A percentile compares a stretch with the other conserved stretches of the same genome.
Evolutionary conservation across 2,329 filamentous ascomycete species (phyloP).

Genomic region (Colletotrichum tofieldiae): DNA sequence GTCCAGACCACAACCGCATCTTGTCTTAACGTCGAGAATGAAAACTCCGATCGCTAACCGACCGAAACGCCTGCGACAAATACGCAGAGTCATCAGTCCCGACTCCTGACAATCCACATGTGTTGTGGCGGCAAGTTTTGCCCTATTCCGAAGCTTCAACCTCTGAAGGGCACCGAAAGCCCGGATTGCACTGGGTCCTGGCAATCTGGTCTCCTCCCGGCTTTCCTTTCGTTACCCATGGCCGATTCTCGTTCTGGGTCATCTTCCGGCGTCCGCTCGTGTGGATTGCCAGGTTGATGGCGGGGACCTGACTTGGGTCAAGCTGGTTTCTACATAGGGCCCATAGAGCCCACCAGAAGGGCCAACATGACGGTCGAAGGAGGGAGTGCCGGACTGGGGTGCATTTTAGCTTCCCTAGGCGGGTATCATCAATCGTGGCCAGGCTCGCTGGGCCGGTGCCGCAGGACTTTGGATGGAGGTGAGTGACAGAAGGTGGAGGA

Average conservation of each 20-base stretch:
- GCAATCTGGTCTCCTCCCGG: constrained; percentile 8
- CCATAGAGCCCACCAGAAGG: constrained; percentile 16
- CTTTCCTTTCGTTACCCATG: constrained; percentile 14
- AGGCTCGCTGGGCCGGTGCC: neutral
- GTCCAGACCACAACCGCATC: neutral
- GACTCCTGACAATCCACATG: neutral
- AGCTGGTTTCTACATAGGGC: constrained; percentile 3
- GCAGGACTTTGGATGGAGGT: neutral
- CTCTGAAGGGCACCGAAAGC: constrained; percentile 14
- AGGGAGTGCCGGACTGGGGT: constrained; percentile 35
- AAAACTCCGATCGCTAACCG: neutral
- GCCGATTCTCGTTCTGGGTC: constrained; percentile 2
- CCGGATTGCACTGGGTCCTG: constrained; percentile 16
- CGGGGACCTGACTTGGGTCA: constrained; percentile 1
- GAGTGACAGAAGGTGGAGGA: neutral
- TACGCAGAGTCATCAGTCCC: neutral
- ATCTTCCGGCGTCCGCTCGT: constrained; percentile 11
- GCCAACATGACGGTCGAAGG: neutral
- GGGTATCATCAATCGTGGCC: neutral
- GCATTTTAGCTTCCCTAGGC: constrained; percentile 6
- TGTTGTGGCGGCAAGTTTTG: neutral
- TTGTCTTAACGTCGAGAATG: neutral
- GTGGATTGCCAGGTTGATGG: constrained; percentile 1
- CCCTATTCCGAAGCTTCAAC: neutral
- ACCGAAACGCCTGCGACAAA: neutral